Evolutionary conservation across 2,329 filamentous ascomycete species (phyloP).

Genomic region (Atkinsonella texensis): DNA sequence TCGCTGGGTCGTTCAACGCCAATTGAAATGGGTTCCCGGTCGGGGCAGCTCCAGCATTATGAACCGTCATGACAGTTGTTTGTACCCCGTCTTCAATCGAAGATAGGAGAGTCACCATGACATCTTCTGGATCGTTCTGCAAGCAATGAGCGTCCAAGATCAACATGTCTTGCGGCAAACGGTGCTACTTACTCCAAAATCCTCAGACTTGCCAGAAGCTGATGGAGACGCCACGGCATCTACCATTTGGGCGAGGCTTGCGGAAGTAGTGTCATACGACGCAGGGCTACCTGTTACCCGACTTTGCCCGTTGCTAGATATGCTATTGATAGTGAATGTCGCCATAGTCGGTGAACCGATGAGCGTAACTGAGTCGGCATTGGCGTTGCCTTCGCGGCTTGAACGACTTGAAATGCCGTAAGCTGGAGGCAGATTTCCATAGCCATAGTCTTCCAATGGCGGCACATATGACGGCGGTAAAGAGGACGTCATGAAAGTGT

Average conservation of each 20-base stretch:
- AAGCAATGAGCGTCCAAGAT: neutral
- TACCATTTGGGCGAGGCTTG: neutral
- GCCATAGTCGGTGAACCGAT: neutral
- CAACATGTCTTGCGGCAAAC: neutral
- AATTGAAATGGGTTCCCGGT: neutral
- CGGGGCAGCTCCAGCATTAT: neutral
- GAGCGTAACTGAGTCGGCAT: neutral
- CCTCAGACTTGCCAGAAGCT: neutral
- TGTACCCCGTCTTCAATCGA: slow-evolving; percentile 11
- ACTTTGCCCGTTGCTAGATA: neutral
- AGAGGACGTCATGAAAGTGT: slow-evolving; percentile 2
- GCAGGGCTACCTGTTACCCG: neutral
- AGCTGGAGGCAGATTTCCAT: slow-evolving; percentile 3
- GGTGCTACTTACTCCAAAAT: neutral
- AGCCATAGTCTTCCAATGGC: slow-evolving; percentile 8
- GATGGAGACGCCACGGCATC: neutral
- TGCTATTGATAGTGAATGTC: neutral
- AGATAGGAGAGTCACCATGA: slow-evolving; percentile 14
- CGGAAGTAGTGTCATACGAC: neutral
- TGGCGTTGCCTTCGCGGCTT: neutral
- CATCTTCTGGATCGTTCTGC: neutral
- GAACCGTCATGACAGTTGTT: slow-evolving; percentile 10
- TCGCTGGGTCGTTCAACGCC: neutral
- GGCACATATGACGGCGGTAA: slow-evolving; percentile 6
- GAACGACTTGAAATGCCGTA: neutral